Evolutionary conservation across 2,329 filamentous ascomycete genomes (phyloP).

Genomic region (Penicillium capsulatum): DNA sequence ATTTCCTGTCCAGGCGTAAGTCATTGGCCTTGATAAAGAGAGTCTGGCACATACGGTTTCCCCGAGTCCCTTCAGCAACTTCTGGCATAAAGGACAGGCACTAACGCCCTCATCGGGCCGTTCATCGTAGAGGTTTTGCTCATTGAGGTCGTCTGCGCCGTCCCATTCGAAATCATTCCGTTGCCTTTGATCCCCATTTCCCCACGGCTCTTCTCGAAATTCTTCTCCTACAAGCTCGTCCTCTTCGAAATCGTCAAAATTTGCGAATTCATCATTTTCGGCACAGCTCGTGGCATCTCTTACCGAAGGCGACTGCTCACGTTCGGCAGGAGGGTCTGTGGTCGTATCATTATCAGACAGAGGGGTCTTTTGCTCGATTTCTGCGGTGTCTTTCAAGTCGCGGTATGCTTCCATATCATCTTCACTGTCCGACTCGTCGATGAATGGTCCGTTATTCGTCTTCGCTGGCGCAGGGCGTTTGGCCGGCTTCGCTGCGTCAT

Average conservation of each 20-base stretch:
- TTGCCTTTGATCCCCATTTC: conserved; percentile 42
- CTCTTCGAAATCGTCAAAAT: conserved; percentile 59
- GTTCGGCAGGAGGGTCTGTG: conserved; percentile 18
- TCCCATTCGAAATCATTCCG: neutral
- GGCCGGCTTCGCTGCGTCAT: conserved; percentile 1
- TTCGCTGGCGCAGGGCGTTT: conserved; percentile 5
- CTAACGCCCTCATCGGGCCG: conserved; percentile 13
- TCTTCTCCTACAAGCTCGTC: conserved; percentile 60
- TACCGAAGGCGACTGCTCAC: conserved; percentile 42
- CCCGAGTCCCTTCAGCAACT: conserved; percentile 56
- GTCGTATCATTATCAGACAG: conserved; percentile 10
- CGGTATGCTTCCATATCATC: conserved; percentile 36
- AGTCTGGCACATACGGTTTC: conserved; percentile 33
- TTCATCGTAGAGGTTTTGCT: neutral
- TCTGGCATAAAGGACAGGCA: conserved; percentile 73
- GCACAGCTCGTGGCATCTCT: conserved; percentile 48
- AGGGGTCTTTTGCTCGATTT: conserved; percentile 2
- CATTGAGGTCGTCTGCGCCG: neutral
- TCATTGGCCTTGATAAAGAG: conserved; percentile 6
- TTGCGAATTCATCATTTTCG: conserved; percentile 48
- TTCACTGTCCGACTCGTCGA: conserved; percentile 53
- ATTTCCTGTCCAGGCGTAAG: conserved; percentile 55
- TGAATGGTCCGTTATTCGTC: conserved; percentile 36
- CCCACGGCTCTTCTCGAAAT: conserved; percentile 61
- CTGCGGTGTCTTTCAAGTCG: conserved; percentile 15